A percentile compares a stretch with the other conserved stretches of the same genome.
Evolutionary conservation across 2,329 filamentous ascomycete genomes (phyloP).

Genomic region (Colletotrichum graminicola): DNA sequence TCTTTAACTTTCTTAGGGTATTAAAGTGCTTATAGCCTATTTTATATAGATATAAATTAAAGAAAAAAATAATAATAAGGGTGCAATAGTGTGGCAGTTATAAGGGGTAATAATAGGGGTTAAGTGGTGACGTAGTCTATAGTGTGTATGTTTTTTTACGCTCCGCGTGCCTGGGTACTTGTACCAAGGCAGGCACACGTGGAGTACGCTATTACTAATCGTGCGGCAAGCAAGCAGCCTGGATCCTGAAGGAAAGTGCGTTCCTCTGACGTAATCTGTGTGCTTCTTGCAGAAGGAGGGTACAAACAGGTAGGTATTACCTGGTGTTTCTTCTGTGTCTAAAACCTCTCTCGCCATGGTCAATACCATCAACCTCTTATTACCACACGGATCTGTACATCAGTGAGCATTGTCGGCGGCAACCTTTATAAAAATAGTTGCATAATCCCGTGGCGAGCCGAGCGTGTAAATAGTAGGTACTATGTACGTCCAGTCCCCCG

Average conservation of each 20-base stretch:
- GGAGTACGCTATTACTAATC: not conserved
- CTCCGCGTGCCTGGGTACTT: not conserved
- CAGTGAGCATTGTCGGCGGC: too few species aligned
- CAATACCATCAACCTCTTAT: not conserved
- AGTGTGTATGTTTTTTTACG: too few species aligned
- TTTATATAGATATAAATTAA: too few species aligned
- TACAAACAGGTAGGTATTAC: not conserved
- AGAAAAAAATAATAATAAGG: too few species aligned
- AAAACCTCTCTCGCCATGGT: not conserved
- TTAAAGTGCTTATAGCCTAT: too few species aligned
- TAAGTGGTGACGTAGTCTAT: too few species aligned
- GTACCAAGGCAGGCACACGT: not conserved
- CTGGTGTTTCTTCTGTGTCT: not conserved
- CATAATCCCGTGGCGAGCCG: not conserved
- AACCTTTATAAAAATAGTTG: not conserved
- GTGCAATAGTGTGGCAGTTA: too few species aligned
- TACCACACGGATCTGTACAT: not conserved
- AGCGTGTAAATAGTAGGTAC: not conserved
- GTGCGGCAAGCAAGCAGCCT: not conserved
- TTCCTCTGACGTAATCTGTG: not conserved
- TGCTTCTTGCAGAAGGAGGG: not conserved
- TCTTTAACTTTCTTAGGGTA: too few species aligned
- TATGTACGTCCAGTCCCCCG: not conserved
- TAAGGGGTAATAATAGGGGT: too few species aligned
- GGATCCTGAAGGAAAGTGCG: constrained; percentile 19